Conservation (phyloP, 768 basidiomycete genomes). For the Lactarius sanguifluus region DNA sequence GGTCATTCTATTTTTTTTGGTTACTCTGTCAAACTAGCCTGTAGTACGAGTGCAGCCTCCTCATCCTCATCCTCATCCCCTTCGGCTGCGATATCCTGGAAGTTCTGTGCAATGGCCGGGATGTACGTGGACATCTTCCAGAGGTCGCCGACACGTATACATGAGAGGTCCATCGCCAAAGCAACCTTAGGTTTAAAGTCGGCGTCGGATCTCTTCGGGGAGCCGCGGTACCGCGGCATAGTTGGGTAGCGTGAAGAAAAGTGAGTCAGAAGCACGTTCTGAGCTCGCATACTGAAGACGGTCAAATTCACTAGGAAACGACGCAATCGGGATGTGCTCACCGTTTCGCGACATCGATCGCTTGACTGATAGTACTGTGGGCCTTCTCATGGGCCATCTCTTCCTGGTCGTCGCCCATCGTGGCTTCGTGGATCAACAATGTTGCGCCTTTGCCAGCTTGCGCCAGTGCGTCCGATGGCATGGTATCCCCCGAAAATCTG, state of each 20-base stretch:
- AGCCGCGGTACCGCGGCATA: slow-evolving; percentile 50
- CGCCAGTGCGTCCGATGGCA: slow-evolving; percentile 68
- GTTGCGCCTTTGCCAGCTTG: slow-evolving; percentile 66
- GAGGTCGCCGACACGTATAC: slow-evolving; percentile 72
- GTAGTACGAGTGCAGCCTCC: slow-evolving; percentile 27
- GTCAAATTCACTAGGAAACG: background rate
- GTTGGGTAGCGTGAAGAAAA: slow-evolving; percentile 95
- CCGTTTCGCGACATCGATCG: slow-evolving; percentile 73
- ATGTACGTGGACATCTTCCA: slow-evolving; percentile 84
- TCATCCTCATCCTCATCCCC: slow-evolving; percentile 36
- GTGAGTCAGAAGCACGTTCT: slow-evolving; percentile 87
- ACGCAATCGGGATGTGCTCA: slow-evolving; percentile 36
- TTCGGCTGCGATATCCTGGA: slow-evolving; percentile 54
- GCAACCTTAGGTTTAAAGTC: slow-evolving; percentile 45
- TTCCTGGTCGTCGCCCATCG: slow-evolving; percentile 81
- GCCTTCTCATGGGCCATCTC: slow-evolving; percentile 73
- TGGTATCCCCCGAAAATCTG: slow-evolving; percentile 92
- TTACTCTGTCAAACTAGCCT: slow-evolving; percentile 11
- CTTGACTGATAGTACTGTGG: slow-evolving; percentile 90
- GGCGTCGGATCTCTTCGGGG: slow-evolving; percentile 22
- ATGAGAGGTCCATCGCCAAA: slow-evolving; percentile 79
- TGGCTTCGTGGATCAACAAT: slow-evolving; percentile 91
- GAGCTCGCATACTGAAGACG: slow-evolving; percentile 71
- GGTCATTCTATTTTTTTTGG: slow-evolving; percentile 48
- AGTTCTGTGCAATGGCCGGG: slow-evolving; percentile 63